A percentile compares a stretch with the other conserved stretches of the same genome.
Evolutionary conservation across 164 flowering plant genomes (phyloP).

Genomic region (Vitis vinifera): ASM3070453v1 NC_081814.1:26788501-26789000

Average conservation of each 20-base stretch:
- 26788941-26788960: constrained; percentile 83
- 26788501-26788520: no score
- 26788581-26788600: no score
- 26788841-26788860: constrained; percentile 49
- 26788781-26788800: constrained; percentile 80
- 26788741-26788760: constrained; percentile 63
- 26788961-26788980: constrained; percentile 6
- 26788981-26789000: not conserved
- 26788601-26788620: no score
- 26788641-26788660: no score
- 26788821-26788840: constrained; percentile 57
- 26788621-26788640: no score
- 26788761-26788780: constrained; percentile 67
- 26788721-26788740: constrained; percentile 59
- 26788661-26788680: no score
- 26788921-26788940: constrained; percentile 57
- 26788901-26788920: constrained; percentile 77
- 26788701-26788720: constrained; percentile 71
- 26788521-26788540: no score
- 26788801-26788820: constrained; percentile 77
- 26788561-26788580: no score
- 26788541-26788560: no score
- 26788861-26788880: constrained; percentile 70
- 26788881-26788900: constrained; percentile 71
- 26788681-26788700: not conserved